These are phyloP conservation scores for Ophiostoma montium DNA, from an alignment of 2,329 filamentous ascomycete genomes.

Conservation along the genomic window DNA sequence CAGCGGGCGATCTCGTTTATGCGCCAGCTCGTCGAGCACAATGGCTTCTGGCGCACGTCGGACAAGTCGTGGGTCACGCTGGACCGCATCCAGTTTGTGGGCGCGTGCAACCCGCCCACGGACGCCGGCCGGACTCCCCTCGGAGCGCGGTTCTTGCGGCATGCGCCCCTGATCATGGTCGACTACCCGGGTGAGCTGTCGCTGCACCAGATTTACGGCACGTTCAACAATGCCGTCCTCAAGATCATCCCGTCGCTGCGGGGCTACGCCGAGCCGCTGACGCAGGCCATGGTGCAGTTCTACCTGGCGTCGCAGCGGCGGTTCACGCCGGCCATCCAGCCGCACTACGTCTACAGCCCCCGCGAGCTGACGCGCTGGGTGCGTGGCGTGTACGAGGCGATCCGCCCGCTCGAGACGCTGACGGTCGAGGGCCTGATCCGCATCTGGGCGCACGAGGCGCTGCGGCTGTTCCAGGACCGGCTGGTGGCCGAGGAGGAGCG, in stretches of 20 bases:
- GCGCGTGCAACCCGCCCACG: constrained; percentile 94
- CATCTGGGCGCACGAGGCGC: constrained; percentile 95
- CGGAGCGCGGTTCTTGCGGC: constrained; percentile 83
- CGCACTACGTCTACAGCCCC: constrained; percentile 97
- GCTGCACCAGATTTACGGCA: constrained; percentile 93
- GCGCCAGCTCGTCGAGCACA: constrained; percentile 93
- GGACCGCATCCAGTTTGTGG: constrained; percentile 96
- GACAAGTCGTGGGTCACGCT: constrained; percentile 97
- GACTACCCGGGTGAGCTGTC: constrained; percentile 96
- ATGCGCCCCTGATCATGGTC: constrained; percentile 98
- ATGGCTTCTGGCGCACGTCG: constrained; percentile 95
- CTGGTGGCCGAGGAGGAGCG: constrained; percentile 89
- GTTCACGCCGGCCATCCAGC: constrained; percentile 93
- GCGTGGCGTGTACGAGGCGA: constrained; percentile 91
- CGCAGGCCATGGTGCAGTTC: constrained; percentile 93
- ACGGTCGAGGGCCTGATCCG: constrained; percentile 83
- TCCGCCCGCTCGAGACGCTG: constrained; percentile 77
- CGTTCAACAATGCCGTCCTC: constrained; percentile 89
- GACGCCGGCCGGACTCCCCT: constrained; percentile 93
- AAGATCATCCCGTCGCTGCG: constrained; percentile 94
- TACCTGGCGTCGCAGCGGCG: constrained; percentile 88
- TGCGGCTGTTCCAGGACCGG: constrained; percentile 93
- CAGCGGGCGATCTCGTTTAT: constrained; percentile 96
- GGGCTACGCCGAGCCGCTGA: constrained; percentile 86
- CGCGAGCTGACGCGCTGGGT: constrained; percentile 98